Evolutionary conservation across 192 early-diverging fungal genomes (phyloP).

Genomic region (Anaeromyces robustus): DNA sequence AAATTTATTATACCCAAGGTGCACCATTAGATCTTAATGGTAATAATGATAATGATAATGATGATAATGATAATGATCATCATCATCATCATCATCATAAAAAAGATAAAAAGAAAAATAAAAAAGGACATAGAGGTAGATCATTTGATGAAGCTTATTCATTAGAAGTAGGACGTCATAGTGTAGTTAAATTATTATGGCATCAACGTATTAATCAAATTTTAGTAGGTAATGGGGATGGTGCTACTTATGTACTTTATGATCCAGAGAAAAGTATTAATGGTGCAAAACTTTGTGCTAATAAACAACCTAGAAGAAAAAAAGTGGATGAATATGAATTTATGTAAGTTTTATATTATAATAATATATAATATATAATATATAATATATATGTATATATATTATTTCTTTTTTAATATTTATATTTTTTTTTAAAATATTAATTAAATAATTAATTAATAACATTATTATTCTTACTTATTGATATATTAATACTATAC

Average conservation of each 20-base stretch:
- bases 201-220: slow-evolving; percentile 79
- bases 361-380: too few relatives aligned
- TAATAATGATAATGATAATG: not conserved
- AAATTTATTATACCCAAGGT: not conserved
- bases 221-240: slow-evolving; percentile 57
- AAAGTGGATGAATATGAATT: slow-evolving; percentile 43
- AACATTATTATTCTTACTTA: too few relatives aligned
- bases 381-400: not conserved
- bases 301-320: slow-evolving; percentile 45
- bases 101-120: not conserved
- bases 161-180: slow-evolving; percentile 36
- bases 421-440: too few relatives aligned
- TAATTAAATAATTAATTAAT: too few relatives aligned
- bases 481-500: too few relatives aligned
- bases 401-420: not conserved
- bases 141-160: slow-evolving; percentile 48
- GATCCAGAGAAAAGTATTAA: slow-evolving; percentile 43
- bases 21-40: not conserved
- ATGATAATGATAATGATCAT: not conserved
- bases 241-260: slow-evolving; percentile 60
- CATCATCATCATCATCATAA: not conserved
- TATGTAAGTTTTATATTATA: not conserved
- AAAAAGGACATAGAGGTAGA: slow-evolving; percentile 10
- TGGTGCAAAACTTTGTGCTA: slow-evolving; percentile 56
- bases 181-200: slow-evolving; percentile 68